A percentile compares a stretch with the other conserved stretches of the same genome.
Conservation (phyloP, 2,329 filamentous ascomycete species). For the Aspergillus calidoustus region DNA sequence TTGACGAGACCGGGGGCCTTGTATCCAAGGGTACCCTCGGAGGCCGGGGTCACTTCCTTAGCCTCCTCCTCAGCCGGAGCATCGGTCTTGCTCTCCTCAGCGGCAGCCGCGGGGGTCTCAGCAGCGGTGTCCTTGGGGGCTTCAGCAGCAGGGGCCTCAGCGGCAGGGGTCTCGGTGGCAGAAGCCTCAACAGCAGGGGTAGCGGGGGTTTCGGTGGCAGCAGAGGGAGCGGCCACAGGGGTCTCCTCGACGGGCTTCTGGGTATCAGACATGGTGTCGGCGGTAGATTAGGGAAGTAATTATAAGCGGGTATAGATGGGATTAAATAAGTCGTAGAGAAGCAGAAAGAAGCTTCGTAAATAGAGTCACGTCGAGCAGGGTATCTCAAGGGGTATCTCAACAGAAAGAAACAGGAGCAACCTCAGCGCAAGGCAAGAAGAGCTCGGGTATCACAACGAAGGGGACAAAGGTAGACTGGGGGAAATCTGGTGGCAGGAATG, state of each 20-base stretch:
- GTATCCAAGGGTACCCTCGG: conserved; percentile 85
- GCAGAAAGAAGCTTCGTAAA: conserved; percentile 26
- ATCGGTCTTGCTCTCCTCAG: conserved; percentile 42
- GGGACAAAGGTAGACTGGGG: conserved; percentile 23
- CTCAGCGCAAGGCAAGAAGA: conserved; percentile 39
- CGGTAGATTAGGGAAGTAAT: conserved; percentile 26
- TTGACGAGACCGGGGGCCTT: conserved; percentile 89
- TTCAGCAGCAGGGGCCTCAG: conserved; percentile 32
- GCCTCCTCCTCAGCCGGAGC: conserved; percentile 42
- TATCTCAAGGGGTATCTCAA: conserved; percentile 43
- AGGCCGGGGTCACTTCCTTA: conserved; percentile 65
- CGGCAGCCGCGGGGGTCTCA: conserved; percentile 34
- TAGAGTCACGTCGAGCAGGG: conserved; percentile 25
- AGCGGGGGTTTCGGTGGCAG: conserved; percentile 40
- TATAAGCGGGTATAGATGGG: conserved; percentile 23
- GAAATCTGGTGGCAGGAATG: conserved; percentile 24
- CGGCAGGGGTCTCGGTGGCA: conserved; percentile 35
- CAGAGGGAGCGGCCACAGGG: conserved; percentile 46
- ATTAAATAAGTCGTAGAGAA: conserved; percentile 26
- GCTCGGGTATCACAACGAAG: conserved; percentile 46
- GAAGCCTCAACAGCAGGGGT: conserved; percentile 45
- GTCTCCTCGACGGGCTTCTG: conserved; percentile 71
- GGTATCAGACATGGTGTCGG: conserved; percentile 70
- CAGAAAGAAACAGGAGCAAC: conserved; percentile 36
- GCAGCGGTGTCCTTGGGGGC: conserved; percentile 40